Conservation (phyloP, 164 flowering plant species). For the Umbilicus rupestris region DNA sequence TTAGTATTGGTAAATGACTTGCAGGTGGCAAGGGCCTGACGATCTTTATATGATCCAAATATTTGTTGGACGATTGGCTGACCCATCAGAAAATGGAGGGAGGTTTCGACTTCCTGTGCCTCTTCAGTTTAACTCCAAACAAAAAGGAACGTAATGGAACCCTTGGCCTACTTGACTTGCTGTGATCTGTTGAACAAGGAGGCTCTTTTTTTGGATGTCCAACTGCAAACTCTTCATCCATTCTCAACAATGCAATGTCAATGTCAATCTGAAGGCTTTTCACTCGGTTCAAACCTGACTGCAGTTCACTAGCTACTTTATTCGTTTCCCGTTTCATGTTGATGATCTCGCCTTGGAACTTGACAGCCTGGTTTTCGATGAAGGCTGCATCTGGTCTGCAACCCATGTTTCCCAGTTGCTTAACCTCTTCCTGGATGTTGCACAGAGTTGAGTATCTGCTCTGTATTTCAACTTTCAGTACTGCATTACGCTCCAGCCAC, state of each 20-base stretch:
- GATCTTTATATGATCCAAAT: background rate
- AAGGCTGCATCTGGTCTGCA: conserved; percentile 20
- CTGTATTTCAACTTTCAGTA: conserved; percentile 48
- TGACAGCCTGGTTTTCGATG: conserved; percentile 43
- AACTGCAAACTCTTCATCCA: conserved; percentile 38
- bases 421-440: conserved; percentile 50
- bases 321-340: conserved; percentile 72
- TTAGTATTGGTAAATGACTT: background rate
- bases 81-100: background rate
- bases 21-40: background rate
- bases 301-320: conserved; percentile 47
- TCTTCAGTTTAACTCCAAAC: conserved; percentile 9
- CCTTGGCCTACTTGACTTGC: conserved; percentile 2
- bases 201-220: conserved; percentile 3
- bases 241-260: conserved; percentile 27
- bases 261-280: conserved; percentile 33
- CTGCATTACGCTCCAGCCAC: conserved; percentile 53
- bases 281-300: conserved; percentile 39
- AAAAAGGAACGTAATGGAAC: conserved; percentile 6
- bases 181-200: background rate
- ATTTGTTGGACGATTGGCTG: background rate
- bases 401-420: conserved; percentile 15
- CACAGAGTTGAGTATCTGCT: conserved; percentile 33
- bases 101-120: conserved; percentile 1
- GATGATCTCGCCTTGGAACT: conserved; percentile 63